These are phyloP conservation scores for Pythium plurisporium DNA, from an alignment of 352 stramenopile species.

Conservation along the genomic window DNA sequence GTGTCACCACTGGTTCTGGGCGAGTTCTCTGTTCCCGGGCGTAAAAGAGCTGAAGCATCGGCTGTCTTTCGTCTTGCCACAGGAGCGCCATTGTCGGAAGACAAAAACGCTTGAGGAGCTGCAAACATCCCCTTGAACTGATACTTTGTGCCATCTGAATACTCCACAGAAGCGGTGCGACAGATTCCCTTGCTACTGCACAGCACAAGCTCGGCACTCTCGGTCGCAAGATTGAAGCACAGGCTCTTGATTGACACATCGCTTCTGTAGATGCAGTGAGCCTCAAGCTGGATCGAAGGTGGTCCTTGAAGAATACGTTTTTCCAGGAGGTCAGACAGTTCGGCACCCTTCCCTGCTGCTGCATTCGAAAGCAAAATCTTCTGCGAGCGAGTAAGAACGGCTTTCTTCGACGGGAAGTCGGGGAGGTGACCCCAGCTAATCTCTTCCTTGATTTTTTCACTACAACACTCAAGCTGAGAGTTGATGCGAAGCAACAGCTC, in stretches of 20 bases:
- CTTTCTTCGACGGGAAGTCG: constrained; percentile 55
- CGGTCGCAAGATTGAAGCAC: constrained; percentile 66
- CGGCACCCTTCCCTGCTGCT: constrained; percentile 30
- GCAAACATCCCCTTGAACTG: constrained; percentile 82
- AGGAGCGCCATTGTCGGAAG: not conserved
- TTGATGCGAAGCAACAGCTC: constrained; percentile 70
- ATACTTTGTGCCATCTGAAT: constrained; percentile 65
- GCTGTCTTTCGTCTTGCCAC: constrained; percentile 14
- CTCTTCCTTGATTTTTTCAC: constrained; percentile 70
- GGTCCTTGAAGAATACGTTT: constrained; percentile 40
- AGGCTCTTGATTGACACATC: constrained; percentile 83
- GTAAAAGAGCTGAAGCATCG: not conserved
- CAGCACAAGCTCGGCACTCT: constrained; percentile 56
- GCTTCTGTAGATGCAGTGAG: constrained; percentile 64
- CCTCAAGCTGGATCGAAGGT: constrained; percentile 37
- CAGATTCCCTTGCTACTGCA: constrained; percentile 77
- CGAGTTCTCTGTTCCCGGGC: not conserved
- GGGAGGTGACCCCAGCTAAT: constrained; percentile 70
- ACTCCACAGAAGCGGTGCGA: constrained; percentile 55
- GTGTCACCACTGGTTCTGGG: not conserved
- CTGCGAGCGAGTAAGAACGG: constrained; percentile 59
- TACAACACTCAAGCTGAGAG: constrained; percentile 61
- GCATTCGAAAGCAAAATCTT: constrained; percentile 52
- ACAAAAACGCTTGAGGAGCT: constrained; percentile 36
- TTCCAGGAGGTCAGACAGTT: constrained; percentile 57